These are phyloP conservation scores for Aspergillus olivimuriae DNA, from an alignment of 495 filamentous ascomycete genomes.

Conservation along the genomic window DNA sequence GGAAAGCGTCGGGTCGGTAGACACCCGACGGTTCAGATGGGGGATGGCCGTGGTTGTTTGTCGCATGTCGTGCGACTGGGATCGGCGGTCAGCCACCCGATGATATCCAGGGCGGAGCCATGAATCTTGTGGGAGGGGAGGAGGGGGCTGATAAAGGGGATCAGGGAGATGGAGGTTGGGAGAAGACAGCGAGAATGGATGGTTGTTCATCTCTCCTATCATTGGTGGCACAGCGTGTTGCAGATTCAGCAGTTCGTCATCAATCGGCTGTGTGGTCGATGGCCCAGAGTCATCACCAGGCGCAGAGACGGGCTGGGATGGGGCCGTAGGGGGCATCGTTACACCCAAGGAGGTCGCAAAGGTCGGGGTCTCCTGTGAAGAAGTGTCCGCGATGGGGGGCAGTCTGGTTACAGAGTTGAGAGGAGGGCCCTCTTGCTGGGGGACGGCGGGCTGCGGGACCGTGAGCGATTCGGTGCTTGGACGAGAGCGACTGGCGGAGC, in stretches of 20 bases:
- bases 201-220: conserved; percentile 16
- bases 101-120: conserved; percentile 6
- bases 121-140: conserved; percentile 11
- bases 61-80: conserved; percentile 16
- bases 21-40: conserved; percentile 27
- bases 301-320: conserved; percentile 5
- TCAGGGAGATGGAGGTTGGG: conserved; percentile 29
- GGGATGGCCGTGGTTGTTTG: conserved; percentile 3
- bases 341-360: neutral
- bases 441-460: neutral
- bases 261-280: neutral
- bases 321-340: too few species aligned
- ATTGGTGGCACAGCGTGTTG: conserved; percentile 14
- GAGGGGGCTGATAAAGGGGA: conserved; percentile 12
- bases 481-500: neutral
- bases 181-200: conserved; percentile 34
- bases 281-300: neutral
- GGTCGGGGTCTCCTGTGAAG: neutral
- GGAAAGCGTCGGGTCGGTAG: conserved; percentile 29
- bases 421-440: conserved; percentile 1
- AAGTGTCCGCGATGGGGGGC: neutral
- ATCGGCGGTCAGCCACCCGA: conserved; percentile 7
- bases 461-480: conserved; percentile 3
- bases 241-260: conserved; percentile 3
- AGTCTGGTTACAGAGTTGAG: neutral